Evolutionary conservation across 1,284 basidiomycete genomes (phyloP), one percentile per base, ranked within the genome.

Genomic region (Porogramme epimiltina): DNA sequence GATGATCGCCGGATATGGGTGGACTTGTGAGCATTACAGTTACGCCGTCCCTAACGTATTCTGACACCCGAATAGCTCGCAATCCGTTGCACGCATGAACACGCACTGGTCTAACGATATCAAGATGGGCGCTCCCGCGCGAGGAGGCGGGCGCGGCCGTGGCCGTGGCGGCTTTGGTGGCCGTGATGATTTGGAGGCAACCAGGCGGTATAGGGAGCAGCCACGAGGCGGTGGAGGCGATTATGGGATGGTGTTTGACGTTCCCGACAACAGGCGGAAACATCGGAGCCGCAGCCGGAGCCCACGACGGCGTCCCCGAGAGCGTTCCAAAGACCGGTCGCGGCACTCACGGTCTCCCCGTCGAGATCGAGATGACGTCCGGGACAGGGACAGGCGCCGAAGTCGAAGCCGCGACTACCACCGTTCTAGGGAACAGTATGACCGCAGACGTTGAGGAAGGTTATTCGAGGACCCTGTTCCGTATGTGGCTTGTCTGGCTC

Each of bases 1-100:
- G 96, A 99, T 68, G 97, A 99, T 70, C 83, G 95, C 16, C 84
- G 97, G 19, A 99, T 99, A 67, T 98, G 96, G 91, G 96, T 99
- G 56, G 95, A 98, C 72, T 98, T 98, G 87, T 90, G 59, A 58
- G 84, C 75, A 51, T 22, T 24, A 38, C 18, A 38, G 11, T 39
- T n/a, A 37, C 40, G 33, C 47, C 3, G 49, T 9, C 61, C 47
- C 45, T 23, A 28, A n/a, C 19, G 39, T 58, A 65, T 61, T 55
- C 42, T 40, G 11, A 51, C 39, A 20, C 40, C 45, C 52, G 6
- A 22, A 22, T 63, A 91, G 90, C 74, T 93, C 90, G 2, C 93
- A 97, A 77, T 96, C 93, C 25, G 97, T 99, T 46, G 85, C 90
- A 1, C 79, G 81, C 25, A 62, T 84, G 38, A 91, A 92, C 62